These are phyloP conservation scores for Circinella umbellata DNA, from an alignment of 371 early-diverging fungal genomes.

Conservation along the genomic window DNA sequence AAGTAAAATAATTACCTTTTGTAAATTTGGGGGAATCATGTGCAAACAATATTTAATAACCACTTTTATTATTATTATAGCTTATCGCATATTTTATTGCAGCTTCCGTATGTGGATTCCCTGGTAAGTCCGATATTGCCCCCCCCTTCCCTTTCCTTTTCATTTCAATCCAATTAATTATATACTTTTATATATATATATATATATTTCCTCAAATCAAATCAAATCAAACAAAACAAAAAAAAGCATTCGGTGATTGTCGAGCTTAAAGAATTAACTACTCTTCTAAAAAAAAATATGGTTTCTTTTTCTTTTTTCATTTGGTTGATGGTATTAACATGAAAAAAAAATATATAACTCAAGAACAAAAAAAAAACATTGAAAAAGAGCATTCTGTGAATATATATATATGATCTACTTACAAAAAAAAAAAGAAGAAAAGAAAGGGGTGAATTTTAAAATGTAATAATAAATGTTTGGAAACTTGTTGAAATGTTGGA, in stretches of 20 bases:
- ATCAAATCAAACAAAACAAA: background rate
- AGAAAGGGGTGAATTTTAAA: conserved; percentile 3
- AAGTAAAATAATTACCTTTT: too few relatives aligned
- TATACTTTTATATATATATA: background rate
- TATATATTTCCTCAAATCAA: background rate
- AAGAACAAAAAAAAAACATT: background rate
- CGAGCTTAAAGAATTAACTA: conserved; percentile 10
- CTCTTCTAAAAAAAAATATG: background rate
- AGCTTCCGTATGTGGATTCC: conserved; percentile 80
- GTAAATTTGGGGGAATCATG: background rate
- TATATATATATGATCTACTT: conserved; percentile 7
- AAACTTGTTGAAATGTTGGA: too few relatives aligned
- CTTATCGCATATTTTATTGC: conserved; percentile 71
- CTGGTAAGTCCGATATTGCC: conserved; percentile 39
- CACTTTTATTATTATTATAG: conserved; percentile 28
- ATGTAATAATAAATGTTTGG: too few relatives aligned
- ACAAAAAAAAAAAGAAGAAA: conserved; percentile 4
- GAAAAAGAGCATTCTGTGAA: background rate
- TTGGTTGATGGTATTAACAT: conserved; percentile 2
- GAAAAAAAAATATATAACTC: conserved; percentile 3
- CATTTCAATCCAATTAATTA: background rate
- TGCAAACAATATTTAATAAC: background rate
- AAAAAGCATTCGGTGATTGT: conserved; percentile 33
- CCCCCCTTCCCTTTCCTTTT: too few relatives aligned
- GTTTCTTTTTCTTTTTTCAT: background rate